Conservation (phyloP, 106 monocot species). For the Dioscorea alata region DNA sequence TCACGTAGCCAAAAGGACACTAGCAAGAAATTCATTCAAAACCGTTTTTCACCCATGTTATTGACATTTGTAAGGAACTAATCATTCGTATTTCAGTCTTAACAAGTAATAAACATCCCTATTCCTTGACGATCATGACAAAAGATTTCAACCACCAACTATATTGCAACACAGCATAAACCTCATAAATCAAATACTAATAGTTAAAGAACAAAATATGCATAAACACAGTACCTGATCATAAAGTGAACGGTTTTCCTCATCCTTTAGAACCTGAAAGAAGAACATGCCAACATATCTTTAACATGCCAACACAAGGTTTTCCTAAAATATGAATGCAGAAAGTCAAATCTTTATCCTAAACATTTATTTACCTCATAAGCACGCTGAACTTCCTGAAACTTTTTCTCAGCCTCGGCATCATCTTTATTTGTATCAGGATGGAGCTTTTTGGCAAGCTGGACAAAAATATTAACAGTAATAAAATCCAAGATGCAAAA, state of each 20-base stretch:
- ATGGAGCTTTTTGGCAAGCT: slow-evolving; percentile 97
- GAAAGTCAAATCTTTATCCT: background rate
- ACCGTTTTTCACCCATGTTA: no score
- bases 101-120: no score
- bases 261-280: slow-evolving; percentile 85
- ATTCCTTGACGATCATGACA: no score
- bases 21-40: no score
- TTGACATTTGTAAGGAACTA: no score
- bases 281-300: background rate
- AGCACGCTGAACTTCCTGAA: slow-evolving; percentile 89
- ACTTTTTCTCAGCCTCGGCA: slow-evolving; percentile 83
- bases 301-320: background rate
- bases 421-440: slow-evolving; percentile 98
- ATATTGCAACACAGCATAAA: no score
- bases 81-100: no score
- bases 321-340: background rate
- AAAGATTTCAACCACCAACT: no score
- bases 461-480: background rate
- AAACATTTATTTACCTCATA: slow-evolving; percentile 60
- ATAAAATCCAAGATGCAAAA: no score
- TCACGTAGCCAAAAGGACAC: no score
- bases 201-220: background rate
- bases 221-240: slow-evolving; percentile 65
- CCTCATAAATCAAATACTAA: background rate
- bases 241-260: slow-evolving; percentile 80